A percentile compares a stretch with the other conserved stretches of the same genome.
phyloP scores from a whole-genome alignment of 2,329 filamentous ascomycete species.

The Thelonectria rubi region DNA sequence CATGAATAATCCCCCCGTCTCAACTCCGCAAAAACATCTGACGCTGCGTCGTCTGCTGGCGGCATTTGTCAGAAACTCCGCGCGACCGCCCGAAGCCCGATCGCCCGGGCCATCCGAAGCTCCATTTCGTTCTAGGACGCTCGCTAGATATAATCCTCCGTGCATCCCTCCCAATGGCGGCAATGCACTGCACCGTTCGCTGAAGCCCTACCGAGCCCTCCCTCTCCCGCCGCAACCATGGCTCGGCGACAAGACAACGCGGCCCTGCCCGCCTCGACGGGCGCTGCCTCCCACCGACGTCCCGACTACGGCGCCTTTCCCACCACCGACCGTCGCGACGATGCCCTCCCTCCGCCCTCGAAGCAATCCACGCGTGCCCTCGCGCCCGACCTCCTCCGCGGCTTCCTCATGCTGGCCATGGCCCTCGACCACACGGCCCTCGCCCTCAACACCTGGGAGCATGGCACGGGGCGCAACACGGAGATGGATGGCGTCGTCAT shows the following conservation, averaged over 20 bases:
- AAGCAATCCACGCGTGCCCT: conserved; percentile 46
- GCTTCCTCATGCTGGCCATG: conserved; percentile 56
- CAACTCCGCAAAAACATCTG: neutral
- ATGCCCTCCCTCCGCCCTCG: conserved; percentile 17
- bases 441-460: conserved; percentile 51
- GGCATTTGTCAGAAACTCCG: neutral
- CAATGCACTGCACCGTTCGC: neutral
- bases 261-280: conserved; percentile 8
- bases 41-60: neutral
- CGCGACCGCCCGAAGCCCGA: conserved; percentile 28
- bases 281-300: conserved; percentile 8
- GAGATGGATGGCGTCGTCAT: conserved; percentile 51
- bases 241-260: conserved; percentile 1
- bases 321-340: neutral
- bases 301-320: conserved; percentile 25
- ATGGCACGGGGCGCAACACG: conserved; percentile 49
- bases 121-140: neutral
- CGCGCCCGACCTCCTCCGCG: conserved; percentile 56
- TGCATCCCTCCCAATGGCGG: neutral
- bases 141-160: no score
- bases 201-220: neutral
- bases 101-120: conserved; percentile 26
- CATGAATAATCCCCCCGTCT: neutral
- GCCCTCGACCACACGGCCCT: conserved; percentile 55
- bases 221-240: neutral